Evolutionary conservation across 1,284 basidiomycete genomes (phyloP).

Genomic region (Cutaneotrichosporon sp.): DNA sequence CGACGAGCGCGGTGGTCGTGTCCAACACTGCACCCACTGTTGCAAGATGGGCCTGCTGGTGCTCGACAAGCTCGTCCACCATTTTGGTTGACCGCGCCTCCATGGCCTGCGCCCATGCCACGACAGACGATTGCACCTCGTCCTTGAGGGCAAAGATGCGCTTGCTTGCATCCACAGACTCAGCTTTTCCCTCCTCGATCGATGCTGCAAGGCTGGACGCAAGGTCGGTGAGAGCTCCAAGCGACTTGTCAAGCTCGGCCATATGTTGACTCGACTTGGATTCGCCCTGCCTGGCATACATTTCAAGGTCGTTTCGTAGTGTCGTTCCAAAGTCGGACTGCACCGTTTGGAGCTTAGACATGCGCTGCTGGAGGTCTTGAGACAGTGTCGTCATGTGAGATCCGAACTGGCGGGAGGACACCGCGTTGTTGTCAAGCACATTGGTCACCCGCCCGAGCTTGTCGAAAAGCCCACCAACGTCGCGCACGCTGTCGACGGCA

Average conservation of each 20-base stretch:
- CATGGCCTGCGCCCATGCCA: constrained; percentile 32
- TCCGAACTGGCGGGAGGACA: constrained; percentile 61
- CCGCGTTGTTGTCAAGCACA: constrained; percentile 62
- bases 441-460: constrained; percentile 78
- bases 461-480: constrained; percentile 69
- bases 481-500: constrained; percentile 63
- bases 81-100: constrained; percentile 29
- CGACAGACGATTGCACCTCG: constrained; percentile 39
- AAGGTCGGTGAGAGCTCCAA: constrained; percentile 59
- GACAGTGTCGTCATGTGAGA: constrained; percentile 58
- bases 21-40: constrained; percentile 44
- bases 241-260: constrained; percentile 47
- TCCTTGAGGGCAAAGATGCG: constrained; percentile 31
- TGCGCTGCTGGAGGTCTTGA: constrained; percentile 59
- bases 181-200: constrained; percentile 55
- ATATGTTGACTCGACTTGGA: constrained; percentile 30
- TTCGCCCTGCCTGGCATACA: constrained; percentile 57
- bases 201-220: constrained; percentile 58
- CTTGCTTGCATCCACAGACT: constrained; percentile 49
- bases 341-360: constrained; percentile 53
- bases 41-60: constrained; percentile 42
- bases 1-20: constrained; percentile 53
- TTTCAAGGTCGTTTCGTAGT: constrained; percentile 57
- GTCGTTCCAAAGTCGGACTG: constrained; percentile 46
- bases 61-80: constrained; percentile 40